Evolutionary conservation across 2,329 filamentous ascomycete genomes (phyloP).

Genomic region (Trichoderma arundinaceum): DNA sequence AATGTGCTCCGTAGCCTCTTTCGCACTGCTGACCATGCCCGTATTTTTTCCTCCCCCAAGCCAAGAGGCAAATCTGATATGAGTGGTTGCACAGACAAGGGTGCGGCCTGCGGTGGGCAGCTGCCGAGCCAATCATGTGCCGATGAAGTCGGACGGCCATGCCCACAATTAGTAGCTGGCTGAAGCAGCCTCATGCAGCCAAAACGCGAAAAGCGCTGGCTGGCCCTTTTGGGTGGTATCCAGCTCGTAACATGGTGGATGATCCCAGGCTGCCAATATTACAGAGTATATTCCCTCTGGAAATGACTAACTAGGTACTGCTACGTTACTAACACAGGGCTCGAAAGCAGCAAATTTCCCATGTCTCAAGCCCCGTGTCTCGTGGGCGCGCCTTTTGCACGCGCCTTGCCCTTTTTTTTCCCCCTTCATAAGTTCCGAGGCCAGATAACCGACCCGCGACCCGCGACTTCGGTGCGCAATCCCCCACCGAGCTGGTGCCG

Average conservation of each 20-base stretch:
- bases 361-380: background rate
- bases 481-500: constrained; percentile 6
- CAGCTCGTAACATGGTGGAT: background rate
- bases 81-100: constrained; percentile 43
- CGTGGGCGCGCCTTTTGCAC: background rate
- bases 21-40: constrained; percentile 12
- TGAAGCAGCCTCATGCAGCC: constrained; percentile 20
- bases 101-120: constrained; percentile 36
- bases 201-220: background rate
- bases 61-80: constrained; percentile 43
- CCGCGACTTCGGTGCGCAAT: constrained; percentile 4
- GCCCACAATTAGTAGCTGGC: constrained; percentile 20
- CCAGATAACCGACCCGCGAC: constrained; percentile 22
- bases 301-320: no score
- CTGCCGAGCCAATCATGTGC: constrained; percentile 43
- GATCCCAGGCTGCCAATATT: no score
- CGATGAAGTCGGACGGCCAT: constrained; percentile 42
- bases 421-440: constrained; percentile 3
- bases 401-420: background rate
- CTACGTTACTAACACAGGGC: no score
- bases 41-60: background rate
- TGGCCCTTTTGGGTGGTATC: background rate
- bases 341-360: no score
- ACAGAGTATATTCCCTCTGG: no score
- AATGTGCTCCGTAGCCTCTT: no score